phyloP scores from a whole-genome alignment of 2,329 filamentous ascomycete genomes.

The Exophiala xenobiotica region DNA sequence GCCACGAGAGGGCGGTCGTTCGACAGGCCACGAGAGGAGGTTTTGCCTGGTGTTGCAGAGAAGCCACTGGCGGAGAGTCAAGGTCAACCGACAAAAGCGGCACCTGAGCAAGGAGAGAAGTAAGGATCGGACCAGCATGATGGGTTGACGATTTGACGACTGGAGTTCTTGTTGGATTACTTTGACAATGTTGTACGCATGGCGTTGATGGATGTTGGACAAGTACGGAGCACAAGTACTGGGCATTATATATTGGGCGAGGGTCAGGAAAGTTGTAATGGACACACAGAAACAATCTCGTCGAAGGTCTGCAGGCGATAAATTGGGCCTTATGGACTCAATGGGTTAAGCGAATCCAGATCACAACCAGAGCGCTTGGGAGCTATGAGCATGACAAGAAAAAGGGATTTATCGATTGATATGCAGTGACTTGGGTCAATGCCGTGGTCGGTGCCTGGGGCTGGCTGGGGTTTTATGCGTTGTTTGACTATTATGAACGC shows the following conservation, averaged over 20 bases:
- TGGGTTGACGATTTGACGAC: neutral
- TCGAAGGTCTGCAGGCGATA: neutral
- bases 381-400: no score
- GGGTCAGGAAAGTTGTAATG: neutral
- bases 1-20: constrained; percentile 28
- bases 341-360: neutral
- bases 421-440: no score
- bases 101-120: neutral
- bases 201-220: neutral
- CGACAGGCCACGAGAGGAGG: constrained; percentile 24
- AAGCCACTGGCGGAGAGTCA: constrained; percentile 9
- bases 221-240: neutral
- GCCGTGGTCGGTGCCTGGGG: no score
- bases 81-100: neutral
- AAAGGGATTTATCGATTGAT: no score
- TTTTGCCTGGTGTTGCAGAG: constrained; percentile 12
- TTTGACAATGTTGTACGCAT: neutral
- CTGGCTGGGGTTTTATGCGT: no score
- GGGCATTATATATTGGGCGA: neutral
- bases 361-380: no score
- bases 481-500: no score
- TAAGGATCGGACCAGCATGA: constrained; percentile 5
- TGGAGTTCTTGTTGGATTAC: neutral
- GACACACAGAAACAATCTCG: neutral
- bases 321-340: neutral